Conservation (phyloP, 1,284 basidiomycete species). For the Sporisorium exsertum region DNA sequence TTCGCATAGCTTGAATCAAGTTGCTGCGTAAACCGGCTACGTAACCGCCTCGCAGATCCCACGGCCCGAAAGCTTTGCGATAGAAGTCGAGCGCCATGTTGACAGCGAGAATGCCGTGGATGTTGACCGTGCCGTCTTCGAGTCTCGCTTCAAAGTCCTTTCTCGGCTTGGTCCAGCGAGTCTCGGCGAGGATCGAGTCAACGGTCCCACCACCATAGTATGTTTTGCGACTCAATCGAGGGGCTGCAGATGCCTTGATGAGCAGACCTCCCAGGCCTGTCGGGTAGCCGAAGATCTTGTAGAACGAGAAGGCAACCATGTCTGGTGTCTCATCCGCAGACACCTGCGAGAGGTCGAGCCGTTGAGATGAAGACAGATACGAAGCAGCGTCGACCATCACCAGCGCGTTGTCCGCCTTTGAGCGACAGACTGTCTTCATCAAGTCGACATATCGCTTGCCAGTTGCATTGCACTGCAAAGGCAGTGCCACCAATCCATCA, state of each 20-base stretch:
- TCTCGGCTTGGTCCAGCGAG: conserved; percentile 35
- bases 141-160: conserved; percentile 38
- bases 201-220: conserved; percentile 58
- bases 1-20: conserved; percentile 18
- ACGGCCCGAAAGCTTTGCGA: conserved; percentile 26
- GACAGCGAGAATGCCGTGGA: conserved; percentile 54
- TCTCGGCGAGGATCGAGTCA: conserved; percentile 40
- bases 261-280: conserved; percentile 57
- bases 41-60: conserved; percentile 20
- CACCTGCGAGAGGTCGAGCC: conserved; percentile 18
- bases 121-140: conserved; percentile 57
- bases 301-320: conserved; percentile 56
- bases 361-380: conserved; percentile 49
- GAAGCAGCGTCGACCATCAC: conserved; percentile 56
- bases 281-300: conserved; percentile 60
- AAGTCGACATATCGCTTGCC: conserved; percentile 42
- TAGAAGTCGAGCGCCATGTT: conserved; percentile 39
- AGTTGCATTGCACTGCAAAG: conserved; percentile 59
- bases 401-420: conserved; percentile 6
- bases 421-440: conserved; percentile 18
- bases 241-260: conserved; percentile 34
- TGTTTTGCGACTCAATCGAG: conserved; percentile 32
- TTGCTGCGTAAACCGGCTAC: conserved; percentile 25
- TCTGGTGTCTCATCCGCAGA: conserved; percentile 36
- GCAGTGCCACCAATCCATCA: conserved; percentile 38